Base-by-base conservation (phyloP, 352 stramenopile genomes). In the Pythium myriotylum region DNA sequence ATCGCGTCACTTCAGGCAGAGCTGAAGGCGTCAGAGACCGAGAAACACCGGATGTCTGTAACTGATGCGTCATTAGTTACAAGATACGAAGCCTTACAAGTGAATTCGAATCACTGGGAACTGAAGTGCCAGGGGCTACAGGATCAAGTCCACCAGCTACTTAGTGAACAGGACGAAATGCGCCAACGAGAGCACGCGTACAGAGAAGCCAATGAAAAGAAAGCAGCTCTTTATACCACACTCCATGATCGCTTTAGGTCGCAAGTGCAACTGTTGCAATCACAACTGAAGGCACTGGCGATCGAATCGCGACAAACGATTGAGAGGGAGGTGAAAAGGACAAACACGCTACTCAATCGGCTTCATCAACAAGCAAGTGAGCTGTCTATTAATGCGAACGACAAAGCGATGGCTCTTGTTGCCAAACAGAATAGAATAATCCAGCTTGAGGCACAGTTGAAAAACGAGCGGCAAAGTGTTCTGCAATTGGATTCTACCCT, bases 391-490 rank as follows among this genome's bases (percentile, higher is more conserved):
- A 65, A 73, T 13, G 71, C 84, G 53, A 81, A 77, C 22, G 67
- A 80, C 14, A 70, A 70, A 5, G 67, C 79, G 6, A 73, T 85
- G 58, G 60, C 63, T 14, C 61, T 86, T n/a, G 73, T 78, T 47
- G 67, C 70, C 10, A 72, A 73, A 50, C 77, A 86, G 52, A 80
- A 70, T 35, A 67, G 68, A 32, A 82, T 86, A 26, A 77, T 86
- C 23, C 76, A 86, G 58, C 59, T 85, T 0, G 73, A 89, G 32
- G 70, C 74, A 10, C 74, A 85, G 27, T 50, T 77, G 19, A 86
- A 89, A 54, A 82, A 84, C 19, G 69, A 85, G 27, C 59, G 68
- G 2, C 77, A 82, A 59, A 75, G 62, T 8, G 70, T 81, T 12
- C 68, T 72, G 17, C 74, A 84, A 26, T 59, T 89, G 0, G 73